Conservation (phyloP, 345 rosid genomes). For the Eucalyptus melliodora region DNA sequence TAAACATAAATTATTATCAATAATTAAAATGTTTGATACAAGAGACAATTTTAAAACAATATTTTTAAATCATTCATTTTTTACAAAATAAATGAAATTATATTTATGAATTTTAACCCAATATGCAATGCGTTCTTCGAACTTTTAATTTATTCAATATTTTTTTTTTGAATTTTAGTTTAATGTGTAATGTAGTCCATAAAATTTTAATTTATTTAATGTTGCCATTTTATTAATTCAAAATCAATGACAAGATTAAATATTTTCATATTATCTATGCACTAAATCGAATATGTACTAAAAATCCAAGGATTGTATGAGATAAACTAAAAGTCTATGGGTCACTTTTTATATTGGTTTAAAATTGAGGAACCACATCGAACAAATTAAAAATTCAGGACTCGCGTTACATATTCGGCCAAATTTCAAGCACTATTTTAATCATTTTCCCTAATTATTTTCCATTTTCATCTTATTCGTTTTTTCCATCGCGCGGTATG, state of each 20-base stretch:
- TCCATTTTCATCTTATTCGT: not conserved
- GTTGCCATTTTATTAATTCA: fast-evolving
- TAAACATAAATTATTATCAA: not conserved
- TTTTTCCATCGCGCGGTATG: not conserved
- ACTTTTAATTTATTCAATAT: too few relatives aligned
- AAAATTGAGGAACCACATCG: fast-evolving
- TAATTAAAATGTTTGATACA: not conserved
- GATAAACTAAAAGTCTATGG: not conserved
- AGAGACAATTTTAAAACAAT: too few relatives aligned
- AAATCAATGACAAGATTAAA: too few relatives aligned
- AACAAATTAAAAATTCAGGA: too few relatives aligned
- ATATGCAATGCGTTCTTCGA: fast-evolving
- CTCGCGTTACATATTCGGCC: fast-evolving
- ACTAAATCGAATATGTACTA: too few relatives aligned
- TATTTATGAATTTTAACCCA: too few relatives aligned
- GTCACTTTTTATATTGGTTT: too few relatives aligned
- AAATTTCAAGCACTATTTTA: not conserved
- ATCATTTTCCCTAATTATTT: not conserved
- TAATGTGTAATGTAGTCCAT: fast-evolving
- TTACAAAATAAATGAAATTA: not conserved
- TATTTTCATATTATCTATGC: fast-evolving
- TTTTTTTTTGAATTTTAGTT: too few relatives aligned
- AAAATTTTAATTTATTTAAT: too few relatives aligned
- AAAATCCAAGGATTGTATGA: fast-evolving
- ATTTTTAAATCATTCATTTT: not conserved